Percentiles rank a stretch among this genome's conserved stretches.
Evolutionary conservation across 495 filamentous ascomycete species (phyloP).

Genomic region (Aspergillus hancockii): DNA sequence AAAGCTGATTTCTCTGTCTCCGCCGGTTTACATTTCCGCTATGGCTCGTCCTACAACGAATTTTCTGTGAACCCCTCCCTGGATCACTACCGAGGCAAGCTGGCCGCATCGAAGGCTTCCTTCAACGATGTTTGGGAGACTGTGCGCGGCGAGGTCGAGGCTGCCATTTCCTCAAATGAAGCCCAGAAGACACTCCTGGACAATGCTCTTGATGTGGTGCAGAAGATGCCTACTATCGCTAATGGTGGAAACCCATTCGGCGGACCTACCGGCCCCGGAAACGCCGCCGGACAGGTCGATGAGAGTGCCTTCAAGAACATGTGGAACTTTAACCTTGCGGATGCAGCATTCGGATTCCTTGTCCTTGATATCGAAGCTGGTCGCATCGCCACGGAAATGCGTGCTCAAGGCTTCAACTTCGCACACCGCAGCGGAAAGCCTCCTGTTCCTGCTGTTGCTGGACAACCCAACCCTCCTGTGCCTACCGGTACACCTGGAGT

Average conservation of each 20-base stretch:
- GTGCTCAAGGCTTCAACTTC: conserved; percentile 99
- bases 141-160: conserved; percentile 90
- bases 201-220: conserved; percentile 85
- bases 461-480: conserved; percentile 33
- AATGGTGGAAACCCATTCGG: conserved; percentile 97
- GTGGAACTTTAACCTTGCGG: conserved; percentile 99
- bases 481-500: conserved; percentile 44
- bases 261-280: conserved; percentile 71
- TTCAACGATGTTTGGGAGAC: conserved; percentile 99
- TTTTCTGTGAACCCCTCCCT: conserved; percentile 98
- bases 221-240: conserved; percentile 93
- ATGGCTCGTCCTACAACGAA: conserved; percentile 99
- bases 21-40: conserved; percentile 96
- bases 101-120: conserved; percentile 97
- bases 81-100: conserved; percentile 98
- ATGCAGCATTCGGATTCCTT: conserved; percentile 95
- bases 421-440: conserved; percentile 72
- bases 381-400: conserved; percentile 96
- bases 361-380: conserved; percentile 93
- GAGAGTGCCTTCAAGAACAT: conserved; percentile 99
- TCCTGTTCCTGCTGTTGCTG: conserved; percentile 30
- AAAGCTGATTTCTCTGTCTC: conserved; percentile 99
- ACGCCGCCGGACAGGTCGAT: conserved; percentile 84
- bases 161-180: conserved; percentile 88
- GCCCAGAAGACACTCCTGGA: conserved; percentile 86